Evolutionary conservation across 768 basidiomycete genomes (phyloP).

Genomic region (Suillus plorans): DNA sequence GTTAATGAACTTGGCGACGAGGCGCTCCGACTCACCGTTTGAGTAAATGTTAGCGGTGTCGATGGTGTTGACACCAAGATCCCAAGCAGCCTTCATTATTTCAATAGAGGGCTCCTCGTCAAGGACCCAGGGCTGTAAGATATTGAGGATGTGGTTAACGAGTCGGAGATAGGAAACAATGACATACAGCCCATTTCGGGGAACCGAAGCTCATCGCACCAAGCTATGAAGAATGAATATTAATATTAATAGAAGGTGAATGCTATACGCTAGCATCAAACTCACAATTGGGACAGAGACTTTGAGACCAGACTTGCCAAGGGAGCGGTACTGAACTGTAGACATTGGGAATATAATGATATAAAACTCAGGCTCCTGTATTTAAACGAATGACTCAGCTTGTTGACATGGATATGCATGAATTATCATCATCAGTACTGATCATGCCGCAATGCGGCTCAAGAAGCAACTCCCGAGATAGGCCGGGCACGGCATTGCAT

Average conservation of each 20-base stretch:
- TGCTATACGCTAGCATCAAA: no score
- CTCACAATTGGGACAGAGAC: constrained; percentile 36
- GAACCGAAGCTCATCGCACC: constrained; percentile 29
- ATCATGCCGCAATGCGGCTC: no score
- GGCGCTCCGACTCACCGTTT: constrained; percentile 36
- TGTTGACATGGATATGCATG: background rate
- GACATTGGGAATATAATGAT: background rate
- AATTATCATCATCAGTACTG: no score
- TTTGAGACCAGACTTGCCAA: constrained; percentile 32
- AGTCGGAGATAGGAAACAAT: background rate
- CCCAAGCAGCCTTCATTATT: constrained; percentile 40
- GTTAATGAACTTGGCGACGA: constrained; percentile 38
- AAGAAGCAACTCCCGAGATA: no score
- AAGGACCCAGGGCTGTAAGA: constrained; percentile 23
- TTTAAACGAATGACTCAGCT: background rate
- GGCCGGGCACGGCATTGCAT: no score
- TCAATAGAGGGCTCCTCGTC: constrained; percentile 29
- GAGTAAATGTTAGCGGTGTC: constrained; percentile 41
- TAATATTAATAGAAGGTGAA: no score
- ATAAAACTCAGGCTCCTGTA: background rate
- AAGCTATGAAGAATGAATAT: constrained; percentile 17
- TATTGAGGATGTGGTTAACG: background rate
- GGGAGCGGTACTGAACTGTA: constrained; percentile 28
- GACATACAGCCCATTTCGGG: constrained; percentile 25
- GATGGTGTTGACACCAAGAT: constrained; percentile 39